A percentile compares a stretch with the other conserved stretches of the same genome.
These are phyloP conservation scores for Gaultheria prostrata DNA, from an alignment of 148 eudicot genomes.

Conservation along the genomic window DNA sequence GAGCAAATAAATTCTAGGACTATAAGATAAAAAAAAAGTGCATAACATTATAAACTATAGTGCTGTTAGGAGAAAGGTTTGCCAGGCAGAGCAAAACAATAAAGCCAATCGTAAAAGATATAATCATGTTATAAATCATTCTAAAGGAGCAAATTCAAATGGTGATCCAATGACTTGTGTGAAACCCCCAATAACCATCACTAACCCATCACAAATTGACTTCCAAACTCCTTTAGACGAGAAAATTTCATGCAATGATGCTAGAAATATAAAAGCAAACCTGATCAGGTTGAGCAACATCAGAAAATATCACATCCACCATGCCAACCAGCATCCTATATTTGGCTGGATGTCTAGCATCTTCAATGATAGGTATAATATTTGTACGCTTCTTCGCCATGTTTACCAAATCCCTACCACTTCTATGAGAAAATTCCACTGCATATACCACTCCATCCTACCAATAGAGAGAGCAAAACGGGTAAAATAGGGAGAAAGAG, in stretches of 20 bases:
- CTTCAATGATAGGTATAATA: constrained; percentile 85
- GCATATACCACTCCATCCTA: constrained; percentile 79
- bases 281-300: constrained; percentile 97
- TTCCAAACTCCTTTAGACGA: neutral
- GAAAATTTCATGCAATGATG: neutral
- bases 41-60: neutral
- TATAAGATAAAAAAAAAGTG: no score
- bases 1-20: no score
- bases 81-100: neutral
- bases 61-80: neutral
- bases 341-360: constrained; percentile 89
- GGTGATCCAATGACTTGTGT: neutral
- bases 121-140: neutral
- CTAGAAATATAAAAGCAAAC: constrained; percentile 25
- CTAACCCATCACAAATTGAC: neutral
- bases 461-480: neutral
- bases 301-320: constrained; percentile 86
- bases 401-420: constrained; percentile 87
- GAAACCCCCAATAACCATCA: neutral
- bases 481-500: neutral
- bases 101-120: neutral
- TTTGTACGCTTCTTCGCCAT: constrained; percentile 88
- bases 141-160: neutral
- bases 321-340: constrained; percentile 81
- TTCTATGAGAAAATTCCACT: constrained; percentile 83